A percentile compares a stretch with the other conserved stretches of the same genome.
Conservation (phyloP, 2,329 filamentous ascomycete genomes). For the Cladophialophora exuberans region DNA sequence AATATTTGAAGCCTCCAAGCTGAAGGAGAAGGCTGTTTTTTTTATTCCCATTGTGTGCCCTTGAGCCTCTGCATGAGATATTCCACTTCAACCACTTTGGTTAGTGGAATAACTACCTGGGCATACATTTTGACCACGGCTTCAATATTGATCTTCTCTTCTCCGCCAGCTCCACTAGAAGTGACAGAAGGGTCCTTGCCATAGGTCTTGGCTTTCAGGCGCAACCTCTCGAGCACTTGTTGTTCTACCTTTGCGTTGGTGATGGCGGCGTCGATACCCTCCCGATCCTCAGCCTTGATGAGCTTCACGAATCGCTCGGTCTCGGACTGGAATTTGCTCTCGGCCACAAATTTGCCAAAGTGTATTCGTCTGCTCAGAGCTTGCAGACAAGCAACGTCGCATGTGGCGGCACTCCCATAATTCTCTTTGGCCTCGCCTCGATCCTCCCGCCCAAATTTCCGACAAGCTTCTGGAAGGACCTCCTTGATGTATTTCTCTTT, state of each 20-base stretch:
- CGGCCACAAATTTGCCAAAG: slow-evolving; percentile 97
- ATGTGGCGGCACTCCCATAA: slow-evolving; percentile 89
- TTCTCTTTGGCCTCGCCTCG: slow-evolving; percentile 88
- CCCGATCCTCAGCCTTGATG: slow-evolving; percentile 78
- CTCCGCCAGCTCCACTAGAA: slow-evolving; percentile 44
- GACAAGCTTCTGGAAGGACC: slow-evolving; percentile 82
- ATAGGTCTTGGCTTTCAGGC: slow-evolving; percentile 89
- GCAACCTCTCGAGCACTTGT: slow-evolving; percentile 84
- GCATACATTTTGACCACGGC: slow-evolving; percentile 88
- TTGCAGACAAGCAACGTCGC: slow-evolving; percentile 88
- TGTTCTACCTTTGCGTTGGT: slow-evolving; percentile 87
- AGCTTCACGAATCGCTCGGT: slow-evolving; percentile 77
- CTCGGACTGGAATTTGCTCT: slow-evolving; percentile 89
- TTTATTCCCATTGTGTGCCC: slow-evolving; percentile 53
- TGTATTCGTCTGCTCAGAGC: slow-evolving; percentile 88
- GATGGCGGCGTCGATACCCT: slow-evolving; percentile 85
- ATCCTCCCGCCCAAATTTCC: slow-evolving; percentile 75
- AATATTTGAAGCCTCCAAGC: slow-evolving; percentile 65
- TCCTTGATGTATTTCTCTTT: slow-evolving; percentile 81
- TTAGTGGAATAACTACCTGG: slow-evolving; percentile 92
- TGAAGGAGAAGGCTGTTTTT: slow-evolving; percentile 1
- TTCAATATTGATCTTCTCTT: slow-evolving; percentile 83
- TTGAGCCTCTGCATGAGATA: slow-evolving; percentile 92
- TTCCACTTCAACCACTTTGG: slow-evolving; percentile 97
- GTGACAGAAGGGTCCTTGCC: slow-evolving; percentile 79